Evolutionary conservation across 192 early-diverging fungal species (phyloP), one percentile per base, ranked within the genome.

Genomic region (Backusella liffmaniae): DNA sequence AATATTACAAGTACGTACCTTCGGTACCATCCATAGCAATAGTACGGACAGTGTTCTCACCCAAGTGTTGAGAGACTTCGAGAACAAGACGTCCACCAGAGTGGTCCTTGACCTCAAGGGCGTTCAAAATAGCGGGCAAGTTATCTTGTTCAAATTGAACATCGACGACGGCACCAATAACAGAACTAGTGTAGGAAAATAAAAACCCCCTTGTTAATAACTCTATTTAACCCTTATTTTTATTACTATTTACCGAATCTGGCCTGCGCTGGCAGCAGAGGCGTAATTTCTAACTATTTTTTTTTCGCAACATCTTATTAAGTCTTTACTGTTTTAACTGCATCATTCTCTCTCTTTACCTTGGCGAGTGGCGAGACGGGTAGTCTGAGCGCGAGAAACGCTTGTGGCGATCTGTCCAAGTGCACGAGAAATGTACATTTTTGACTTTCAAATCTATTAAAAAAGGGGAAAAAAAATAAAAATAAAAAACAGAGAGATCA

Each of bases 11-110:
- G n/a, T n/a, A n/a, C n/a, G n/a, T 76, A 76, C 75, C 76, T 66
- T 98, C 96, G 77, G 96, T 98, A 86, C 95, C 97, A 91, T 98
- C 97, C 97, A 98, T 98, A 84, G 97, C 97, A 95, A 98, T 98
- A 80, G 95, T 96, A 80, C 97, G 95, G 82, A 98, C 97, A 73
- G 95, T 96, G 93, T 97, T 97, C 86, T 98, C 96, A 89, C 96
- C 97, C 91, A 92, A 94, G 86, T 98, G 97, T 88, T 97, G 96
- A 67, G 96, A 86, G 53, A 98, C 97, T 86, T 98, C 97, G 26
- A 98, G 91, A 69, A 98, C 97, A 76, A 98, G 89, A 83, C 97
- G 96, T 66, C 82, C 82, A 83, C 88, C 88, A 79, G 90, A 86
- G 84, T 90, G 89, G 84, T 89, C 85, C 86, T 94, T 88, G 62